Evolutionary conservation across 1,139 yeast species (phyloP), one percentile per base, ranked within the genome.

Genomic region (Scheffersomyces illinoinensis): DNA sequence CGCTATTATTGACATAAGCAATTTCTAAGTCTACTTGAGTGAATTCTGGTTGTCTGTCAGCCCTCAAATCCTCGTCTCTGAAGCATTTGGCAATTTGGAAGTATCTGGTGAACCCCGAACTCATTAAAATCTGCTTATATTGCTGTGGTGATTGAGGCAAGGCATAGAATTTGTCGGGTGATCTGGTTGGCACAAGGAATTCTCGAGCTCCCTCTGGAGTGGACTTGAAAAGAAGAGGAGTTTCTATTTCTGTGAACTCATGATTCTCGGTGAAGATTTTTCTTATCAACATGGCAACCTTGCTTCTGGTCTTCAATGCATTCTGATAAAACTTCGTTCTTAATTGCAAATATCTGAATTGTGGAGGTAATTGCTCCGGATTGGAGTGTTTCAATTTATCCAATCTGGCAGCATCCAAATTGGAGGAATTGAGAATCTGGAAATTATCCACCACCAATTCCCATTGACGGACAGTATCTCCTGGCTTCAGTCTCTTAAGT

Each of bases 201-300:
- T 95, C 99, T 51, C 97, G 81, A 1, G 99, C 99, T 12, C 99
- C 99, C 74, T 95, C 99, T 0, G 99, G 99, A 0, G 99, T 95
- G 0, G 97, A 91, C 70, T 95, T 93, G 79, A 95, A 95, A 43
- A 95, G 75, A 17, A 93, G 72, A 0, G 99, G 99, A 0, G 99
- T 95, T 70, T 95, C 99, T 51, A 96, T 83, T 68, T 95, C 99
- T 0, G 85, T 84, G 71, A 95, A 95, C 12, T 77, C 78, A 55
- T 80, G 82, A 18, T 73, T 71, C 4, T 76, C 70, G 3, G 69
- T 64, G 47, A 95, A 77, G 0, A 76, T 74, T 0, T 76, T 66
- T 54, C 98, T 79, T 5, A 91, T 80, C 6, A 79, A 66, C 49
- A 77, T 73, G 17, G 93, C 85, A 0, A 90, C 85, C 53, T 78